Conservation (phyloP, 2,329 filamentous ascomycete genomes). For the Aspergillus hiratsukae region DNA sequence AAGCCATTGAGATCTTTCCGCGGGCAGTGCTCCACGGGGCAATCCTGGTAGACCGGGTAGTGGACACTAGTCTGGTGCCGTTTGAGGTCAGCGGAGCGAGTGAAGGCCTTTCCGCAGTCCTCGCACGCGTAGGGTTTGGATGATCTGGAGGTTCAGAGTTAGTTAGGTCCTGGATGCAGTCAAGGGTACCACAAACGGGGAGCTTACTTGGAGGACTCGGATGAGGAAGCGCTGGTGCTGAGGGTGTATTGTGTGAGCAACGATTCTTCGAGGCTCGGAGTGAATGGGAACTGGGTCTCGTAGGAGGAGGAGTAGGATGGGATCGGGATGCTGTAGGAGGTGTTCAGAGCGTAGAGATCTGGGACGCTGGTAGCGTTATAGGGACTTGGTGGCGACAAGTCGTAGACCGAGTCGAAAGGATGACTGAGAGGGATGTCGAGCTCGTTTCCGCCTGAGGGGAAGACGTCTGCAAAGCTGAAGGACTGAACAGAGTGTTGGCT, state of each 20-base stretch:
- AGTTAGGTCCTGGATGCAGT: background rate
- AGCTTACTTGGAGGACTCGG: conserved; percentile 23
- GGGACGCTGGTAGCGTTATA: background rate
- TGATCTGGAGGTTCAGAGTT: conserved; percentile 14
- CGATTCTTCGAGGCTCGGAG: background rate
- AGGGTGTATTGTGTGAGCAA: conserved; percentile 9
- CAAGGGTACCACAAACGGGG: background rate
- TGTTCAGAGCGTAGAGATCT: background rate
- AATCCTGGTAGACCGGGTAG: conserved; percentile 41
- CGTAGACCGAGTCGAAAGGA: background rate
- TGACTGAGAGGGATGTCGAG: conserved; percentile 2
- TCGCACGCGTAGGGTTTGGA: conserved; percentile 30
- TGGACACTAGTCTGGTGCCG: conserved; percentile 48
- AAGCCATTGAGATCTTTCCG: conserved; percentile 50
- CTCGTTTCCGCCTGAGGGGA: conserved; percentile 8
- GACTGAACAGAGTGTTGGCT: conserved; percentile 17
- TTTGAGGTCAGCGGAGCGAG: conserved; percentile 46
- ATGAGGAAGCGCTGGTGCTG: conserved; percentile 2
- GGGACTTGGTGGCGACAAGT: background rate
- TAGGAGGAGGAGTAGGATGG: conserved; percentile 3
- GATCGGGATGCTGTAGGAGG: conserved; percentile 2
- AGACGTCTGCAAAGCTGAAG: conserved; percentile 16
- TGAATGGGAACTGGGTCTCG: conserved; percentile 5
- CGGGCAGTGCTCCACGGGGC: conserved; percentile 40
- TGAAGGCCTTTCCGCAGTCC: conserved; percentile 39